Percentiles rank a stretch among this genome's conserved stretches.
Evolutionary conservation across 75 land plant genomes (phyloP).

Genomic region (Ceratopteris richardii): DNA sequence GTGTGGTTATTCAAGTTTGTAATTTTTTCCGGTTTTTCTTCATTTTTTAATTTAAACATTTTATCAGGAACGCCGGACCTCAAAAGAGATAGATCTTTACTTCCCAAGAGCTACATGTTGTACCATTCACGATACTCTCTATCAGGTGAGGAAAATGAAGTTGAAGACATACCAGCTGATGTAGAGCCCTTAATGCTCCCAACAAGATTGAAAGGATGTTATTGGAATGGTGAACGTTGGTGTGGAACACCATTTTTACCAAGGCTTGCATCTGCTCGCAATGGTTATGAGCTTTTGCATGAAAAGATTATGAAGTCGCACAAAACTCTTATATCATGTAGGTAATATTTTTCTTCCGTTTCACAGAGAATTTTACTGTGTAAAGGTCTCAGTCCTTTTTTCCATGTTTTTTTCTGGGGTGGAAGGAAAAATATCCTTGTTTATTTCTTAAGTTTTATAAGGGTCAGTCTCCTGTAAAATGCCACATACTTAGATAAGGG

Average conservation of each 20-base stretch:
- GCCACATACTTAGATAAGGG: too few species aligned
- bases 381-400: too few species aligned
- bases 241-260: constrained; percentile 11
- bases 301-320: constrained; percentile 2
- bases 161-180: constrained; percentile 5
- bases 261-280: background rate
- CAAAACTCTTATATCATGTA: constrained; percentile 2
- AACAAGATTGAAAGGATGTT: constrained; percentile 10
- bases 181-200: constrained; percentile 6
- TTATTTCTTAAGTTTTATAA: too few species aligned
- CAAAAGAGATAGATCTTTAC: constrained; percentile 7
- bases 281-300: constrained; percentile 4
- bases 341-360: background rate
- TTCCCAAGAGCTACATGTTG: constrained; percentile 3
- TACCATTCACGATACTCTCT: background rate
- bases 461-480: too few species aligned
- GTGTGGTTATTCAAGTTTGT: too few species aligned
- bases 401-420: too few species aligned
- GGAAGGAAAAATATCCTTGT: too few species aligned
- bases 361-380: too few species aligned
- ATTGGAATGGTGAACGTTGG: constrained; percentile 20
- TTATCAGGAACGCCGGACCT: constrained; percentile 9
- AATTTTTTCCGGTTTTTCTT: too few species aligned
- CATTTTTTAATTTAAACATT: too few species aligned
- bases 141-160: background rate